Evolutionary conservation across 805 yeast species (phyloP).

Genomic region (Metschnikowia reukaufii): DNA sequence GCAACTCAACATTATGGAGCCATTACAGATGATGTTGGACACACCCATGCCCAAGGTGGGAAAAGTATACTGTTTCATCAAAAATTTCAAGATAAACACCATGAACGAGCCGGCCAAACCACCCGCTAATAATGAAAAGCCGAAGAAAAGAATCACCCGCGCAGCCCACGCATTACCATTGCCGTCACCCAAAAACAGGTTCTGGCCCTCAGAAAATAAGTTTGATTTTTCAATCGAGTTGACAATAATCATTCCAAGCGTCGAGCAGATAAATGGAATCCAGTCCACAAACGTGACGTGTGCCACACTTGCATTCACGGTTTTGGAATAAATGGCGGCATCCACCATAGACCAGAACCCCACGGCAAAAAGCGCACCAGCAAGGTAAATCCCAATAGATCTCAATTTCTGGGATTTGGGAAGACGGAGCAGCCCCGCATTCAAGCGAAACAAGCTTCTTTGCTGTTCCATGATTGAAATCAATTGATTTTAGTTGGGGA

Average conservation of each 20-base stretch:
- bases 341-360: conserved; percentile 92
- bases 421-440: conserved; percentile 50
- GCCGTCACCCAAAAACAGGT: conserved; percentile 43
- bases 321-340: conserved; percentile 81
- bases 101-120: conserved; percentile 92
- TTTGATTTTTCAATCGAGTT: conserved; percentile 70
- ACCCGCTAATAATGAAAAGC: conserved; percentile 90
- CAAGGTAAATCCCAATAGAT: conserved; percentile 70
- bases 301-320: conserved; percentile 79
- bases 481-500: too few relatives aligned
- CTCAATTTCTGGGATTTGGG: conserved; percentile 73
- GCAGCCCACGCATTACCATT: conserved; percentile 86
- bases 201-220: conserved; percentile 44
- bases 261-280: conserved; percentile 89
- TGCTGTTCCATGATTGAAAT: conserved; percentile 38
- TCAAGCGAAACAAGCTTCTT: conserved; percentile 62
- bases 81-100: conserved; percentile 80
- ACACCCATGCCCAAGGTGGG: conserved; percentile 96
- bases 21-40: conserved; percentile 78
- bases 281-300: conserved; percentile 93
- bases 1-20: conserved; percentile 83
- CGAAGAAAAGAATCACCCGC: conserved; percentile 82
- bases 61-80: conserved; percentile 72
- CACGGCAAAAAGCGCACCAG: conserved; percentile 75
- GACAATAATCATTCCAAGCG: conserved; percentile 84